These are phyloP conservation scores for Trichothecium roseum DNA, from an alignment of 2,329 filamentous ascomycete species.

Conservation along the genomic window DNA sequence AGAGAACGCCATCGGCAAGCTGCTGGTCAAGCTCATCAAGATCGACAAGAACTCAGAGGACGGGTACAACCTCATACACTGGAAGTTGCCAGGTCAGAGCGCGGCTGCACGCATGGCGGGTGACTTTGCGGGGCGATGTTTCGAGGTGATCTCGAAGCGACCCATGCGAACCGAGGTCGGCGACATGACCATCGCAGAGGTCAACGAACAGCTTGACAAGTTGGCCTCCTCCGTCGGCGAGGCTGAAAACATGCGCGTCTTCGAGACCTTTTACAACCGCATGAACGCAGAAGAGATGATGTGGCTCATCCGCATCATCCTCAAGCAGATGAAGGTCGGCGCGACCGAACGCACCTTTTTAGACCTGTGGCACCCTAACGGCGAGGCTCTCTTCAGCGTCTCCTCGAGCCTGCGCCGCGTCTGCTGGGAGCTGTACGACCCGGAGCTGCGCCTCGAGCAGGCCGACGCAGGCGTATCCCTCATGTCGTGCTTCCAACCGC, in stretches of 20 bases:
- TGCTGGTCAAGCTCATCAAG: slow-evolving; percentile 86
- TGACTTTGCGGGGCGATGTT: slow-evolving; percentile 86
- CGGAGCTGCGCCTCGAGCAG: slow-evolving; percentile 58
- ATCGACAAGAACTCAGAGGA: slow-evolving; percentile 88
- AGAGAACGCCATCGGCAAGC: slow-evolving; percentile 79
- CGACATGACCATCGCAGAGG: slow-evolving; percentile 76
- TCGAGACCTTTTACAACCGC: slow-evolving; percentile 72
- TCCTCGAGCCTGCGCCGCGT: slow-evolving; percentile 84
- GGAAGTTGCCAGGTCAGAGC: slow-evolving; percentile 76
- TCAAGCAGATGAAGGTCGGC: slow-evolving; percentile 64
- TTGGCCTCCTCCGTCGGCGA: slow-evolving; percentile 69
- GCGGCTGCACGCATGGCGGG: slow-evolving; percentile 59
- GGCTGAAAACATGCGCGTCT: slow-evolving; percentile 71
- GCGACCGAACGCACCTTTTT: slow-evolving; percentile 86
- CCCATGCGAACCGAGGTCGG: slow-evolving; percentile 65
- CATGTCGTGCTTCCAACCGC: slow-evolving; percentile 95
- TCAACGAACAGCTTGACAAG: slow-evolving; percentile 75
- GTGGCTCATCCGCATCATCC: slow-evolving; percentile 89
- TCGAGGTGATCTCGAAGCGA: slow-evolving; percentile 75
- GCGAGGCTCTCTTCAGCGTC: slow-evolving; percentile 72
- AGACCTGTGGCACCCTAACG: slow-evolving; percentile 71
- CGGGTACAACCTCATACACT: slow-evolving; percentile 74
- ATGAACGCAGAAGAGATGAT: slow-evolving; percentile 93
- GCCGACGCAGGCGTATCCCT: slow-evolving; percentile 66
- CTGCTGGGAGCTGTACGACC: slow-evolving; percentile 86